Conservation (phyloP, 2,329 filamentous ascomycete species). For the Coleophoma eucalyptorum region DNA sequence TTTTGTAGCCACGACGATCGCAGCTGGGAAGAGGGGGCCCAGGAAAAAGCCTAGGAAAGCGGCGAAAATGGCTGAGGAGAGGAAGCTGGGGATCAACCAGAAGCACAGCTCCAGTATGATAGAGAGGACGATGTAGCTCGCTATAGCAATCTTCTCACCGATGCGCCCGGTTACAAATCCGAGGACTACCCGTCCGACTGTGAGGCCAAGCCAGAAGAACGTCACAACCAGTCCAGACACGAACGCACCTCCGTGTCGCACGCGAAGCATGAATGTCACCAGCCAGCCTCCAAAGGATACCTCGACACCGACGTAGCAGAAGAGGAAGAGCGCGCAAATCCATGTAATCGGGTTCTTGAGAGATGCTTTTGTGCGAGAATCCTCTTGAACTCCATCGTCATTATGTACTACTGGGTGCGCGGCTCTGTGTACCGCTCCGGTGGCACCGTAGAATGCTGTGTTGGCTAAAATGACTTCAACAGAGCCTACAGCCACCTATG, state of each 20-base stretch:
- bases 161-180: slow-evolving; percentile 74
- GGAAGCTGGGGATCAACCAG: slow-evolving; percentile 77
- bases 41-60: slow-evolving; percentile 74
- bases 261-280: slow-evolving; percentile 59
- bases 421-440: slow-evolving; percentile 51
- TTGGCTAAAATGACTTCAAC: slow-evolving; percentile 50
- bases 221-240: slow-evolving; percentile 73
- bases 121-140: slow-evolving; percentile 59
- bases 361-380: slow-evolving; percentile 20
- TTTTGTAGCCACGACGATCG: slow-evolving; percentile 70
- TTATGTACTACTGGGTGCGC: slow-evolving; percentile 40
- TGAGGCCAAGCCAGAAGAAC: slow-evolving; percentile 82
- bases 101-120: slow-evolving; percentile 68
- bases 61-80: slow-evolving; percentile 69
- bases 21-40: slow-evolving; percentile 74
- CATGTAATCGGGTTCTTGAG: slow-evolving; percentile 57
- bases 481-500: slow-evolving; percentile 46
- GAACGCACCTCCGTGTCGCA: slow-evolving; percentile 68
- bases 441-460: slow-evolving; percentile 59
- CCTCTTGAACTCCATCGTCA: not conserved
- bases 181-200: slow-evolving; percentile 66
- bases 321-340: slow-evolving; percentile 67
- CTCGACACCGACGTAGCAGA: slow-evolving; percentile 77
- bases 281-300: slow-evolving; percentile 77
- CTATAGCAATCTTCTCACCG: slow-evolving; percentile 68